phyloP scores from a whole-genome alignment of 1,284 basidiomycete genomes.

The Fomes fomentarius region DNA sequence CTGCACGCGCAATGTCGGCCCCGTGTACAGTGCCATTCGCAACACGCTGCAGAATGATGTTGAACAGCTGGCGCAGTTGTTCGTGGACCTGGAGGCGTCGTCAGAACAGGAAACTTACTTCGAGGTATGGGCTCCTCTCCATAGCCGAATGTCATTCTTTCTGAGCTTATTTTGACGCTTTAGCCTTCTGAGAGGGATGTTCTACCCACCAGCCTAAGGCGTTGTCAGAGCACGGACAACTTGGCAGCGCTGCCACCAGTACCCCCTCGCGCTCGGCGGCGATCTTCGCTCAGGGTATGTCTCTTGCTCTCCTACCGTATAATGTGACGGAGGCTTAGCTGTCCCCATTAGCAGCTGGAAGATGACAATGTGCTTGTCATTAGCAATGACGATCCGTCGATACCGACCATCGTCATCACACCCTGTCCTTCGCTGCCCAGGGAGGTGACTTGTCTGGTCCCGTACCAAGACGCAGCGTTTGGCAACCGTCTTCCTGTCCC shows the following conservation, averaged over 20 bases:
- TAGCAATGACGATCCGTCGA: conserved; percentile 35
- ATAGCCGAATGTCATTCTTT: background rate
- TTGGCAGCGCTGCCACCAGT: conserved; percentile 3
- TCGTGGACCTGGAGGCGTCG: conserved; percentile 29
- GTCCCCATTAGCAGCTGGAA: no score
- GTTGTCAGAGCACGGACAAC: conserved; percentile 1
- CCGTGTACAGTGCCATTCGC: conserved; percentile 29
- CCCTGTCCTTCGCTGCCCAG: conserved; percentile 43
- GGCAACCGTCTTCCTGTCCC: conserved; percentile 56
- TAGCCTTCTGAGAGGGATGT: conserved; percentile 21
- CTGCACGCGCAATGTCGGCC: conserved; percentile 32
- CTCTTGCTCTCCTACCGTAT: background rate
- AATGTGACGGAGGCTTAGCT: background rate
- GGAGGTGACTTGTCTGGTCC: conserved; percentile 48
- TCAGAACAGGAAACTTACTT: conserved; percentile 14
- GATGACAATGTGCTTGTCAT: conserved; percentile 24
- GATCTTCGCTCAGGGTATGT: conserved; percentile 17
- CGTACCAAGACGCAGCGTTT: conserved; percentile 57
- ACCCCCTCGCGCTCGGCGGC: conserved; percentile 17
- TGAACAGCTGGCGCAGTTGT: conserved; percentile 30
- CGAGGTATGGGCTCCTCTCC: conserved; percentile 10
- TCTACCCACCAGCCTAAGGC: conserved; percentile 12
- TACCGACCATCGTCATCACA: conserved; percentile 56
- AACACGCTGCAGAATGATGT: conserved; percentile 32
- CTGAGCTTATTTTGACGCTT: background rate